Conservation (phyloP, 1,139 yeast species). For the Blastobotrys illinoisensis region DNA sequence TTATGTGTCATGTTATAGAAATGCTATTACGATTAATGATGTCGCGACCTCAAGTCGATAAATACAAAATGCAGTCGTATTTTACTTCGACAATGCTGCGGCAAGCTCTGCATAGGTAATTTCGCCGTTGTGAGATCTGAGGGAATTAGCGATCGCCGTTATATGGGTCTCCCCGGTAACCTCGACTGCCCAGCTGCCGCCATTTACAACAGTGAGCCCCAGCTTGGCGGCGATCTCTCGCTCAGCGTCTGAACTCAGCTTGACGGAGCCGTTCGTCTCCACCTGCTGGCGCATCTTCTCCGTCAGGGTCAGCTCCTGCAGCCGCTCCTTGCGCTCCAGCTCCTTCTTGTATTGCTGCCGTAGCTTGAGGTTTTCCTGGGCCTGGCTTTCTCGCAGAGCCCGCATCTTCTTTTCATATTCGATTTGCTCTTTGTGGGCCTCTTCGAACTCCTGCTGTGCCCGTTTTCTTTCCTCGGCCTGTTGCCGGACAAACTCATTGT, state of each 20-base stretch:
- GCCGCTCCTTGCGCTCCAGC: constrained; percentile 2
- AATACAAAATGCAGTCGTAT: not conserved
- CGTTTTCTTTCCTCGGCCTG: constrained; percentile 26
- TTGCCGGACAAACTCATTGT: constrained; percentile 30
- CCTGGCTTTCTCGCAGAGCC: constrained; percentile 4
- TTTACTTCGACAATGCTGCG: not conserved
- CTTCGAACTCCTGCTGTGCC: constrained; percentile 22
- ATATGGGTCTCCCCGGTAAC: not conserved
- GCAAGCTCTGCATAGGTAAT: not conserved
- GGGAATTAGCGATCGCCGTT: not conserved
- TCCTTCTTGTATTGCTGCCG: constrained; percentile 18
- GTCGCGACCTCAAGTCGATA: too few species aligned
- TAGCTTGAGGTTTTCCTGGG: constrained; percentile 17
- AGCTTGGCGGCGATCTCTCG: constrained; percentile 13
- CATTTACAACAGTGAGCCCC: constrained; percentile 8
- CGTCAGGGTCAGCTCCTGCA: constrained; percentile 5
- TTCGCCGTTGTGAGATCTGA: not conserved
- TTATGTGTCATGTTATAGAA: not conserved
- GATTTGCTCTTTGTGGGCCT: constrained; percentile 28
- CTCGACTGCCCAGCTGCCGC: constrained; percentile 7
- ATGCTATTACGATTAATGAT: not conserved
- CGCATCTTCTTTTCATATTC: constrained; percentile 25
- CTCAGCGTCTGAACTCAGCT: constrained; percentile 14
- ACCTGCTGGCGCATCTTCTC: constrained; percentile 11
- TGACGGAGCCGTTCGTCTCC: constrained; percentile 11